Base-by-base conservation (phyloP, 345 rosid species). In the Brassica juncea region DNA sequence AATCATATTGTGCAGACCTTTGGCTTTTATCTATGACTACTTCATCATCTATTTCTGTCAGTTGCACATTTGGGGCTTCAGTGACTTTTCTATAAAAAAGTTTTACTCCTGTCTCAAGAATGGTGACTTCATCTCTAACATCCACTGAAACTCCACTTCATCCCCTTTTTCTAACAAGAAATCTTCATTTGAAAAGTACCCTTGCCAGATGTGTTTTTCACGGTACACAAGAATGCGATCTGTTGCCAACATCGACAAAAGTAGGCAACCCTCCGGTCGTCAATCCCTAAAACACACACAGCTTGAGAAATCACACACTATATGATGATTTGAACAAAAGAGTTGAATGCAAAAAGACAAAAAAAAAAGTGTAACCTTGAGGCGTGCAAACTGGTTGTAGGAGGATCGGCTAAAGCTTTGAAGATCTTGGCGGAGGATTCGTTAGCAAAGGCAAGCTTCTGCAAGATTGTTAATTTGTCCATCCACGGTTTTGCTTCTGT, bases 321-420 rank as follows among this genome's bases (percentile, higher is more conserved):
- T 37, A 59, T n/a, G 9, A 19, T 23, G 25, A 23, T 23, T 7
- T 10, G 27, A 27, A 68, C 59, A 35, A 23, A 23, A 23, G 25
- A 23, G 25, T 23, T 23, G 25, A 23, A 23, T 23, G 25, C 25
- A 23, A 23, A 23, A 23, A 23, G 25, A 23, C 25, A 23, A 23
- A 23, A 23, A 21, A n/a, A 73, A 23, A 23, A 23, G 25, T 23
- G 25, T 23, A 23, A 92, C 97, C 92, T 93, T 94, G 81, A 94
- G 83, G 65, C 99, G 90, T 92, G 99, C 77, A 93, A 86, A 80
- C 96, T 94, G 6, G 99, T 94, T 0, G 99, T 94, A 21, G 99
- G 98, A 73, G 99, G 99, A 77, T 94, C 97, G n/a, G 98, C 96
- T 76, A 92, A 87, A 58, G 98, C 98, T 82, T 91, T 92, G 84